Base-by-base conservation (phyloP, 306 rosid genomes). In the Argentina anserina region DNA sequence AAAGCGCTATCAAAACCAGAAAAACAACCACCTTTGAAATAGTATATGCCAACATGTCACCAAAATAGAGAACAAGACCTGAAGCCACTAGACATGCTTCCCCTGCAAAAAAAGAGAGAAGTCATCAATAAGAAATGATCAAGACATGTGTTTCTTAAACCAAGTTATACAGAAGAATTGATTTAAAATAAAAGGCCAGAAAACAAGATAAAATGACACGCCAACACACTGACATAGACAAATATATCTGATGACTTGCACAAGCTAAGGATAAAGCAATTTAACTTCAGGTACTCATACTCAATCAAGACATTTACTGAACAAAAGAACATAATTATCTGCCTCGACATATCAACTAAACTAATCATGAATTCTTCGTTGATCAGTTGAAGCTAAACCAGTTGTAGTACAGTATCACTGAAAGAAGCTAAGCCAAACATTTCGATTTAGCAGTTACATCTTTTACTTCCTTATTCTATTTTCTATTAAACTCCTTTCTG, bases 61-160 rank as follows among this genome's bases (percentile, higher is more conserved):
- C 91, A 84, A 91, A 89, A 85, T 94, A 91, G 67, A 89, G 93
- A 84, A 88, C 90, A 31, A 91, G 86, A 69, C 99, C 99, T 4
- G 89, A 82, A 68, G 96, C 81, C 77, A 88, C 90, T 84, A 94
- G 73, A 77, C 89, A 89, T 26, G 92, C 84, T 82, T 94, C 99
- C 76, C 99, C 97, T 94, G 79, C 26, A 2, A 63, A 79, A 77
- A 59, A 76, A 60, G 52, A 6, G 60, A 45, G 33, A 18, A 66
- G 45, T 36, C 9, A 69, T 50, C 71, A 70, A 40, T 61, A 26
- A 76, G 63, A 37, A 72, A 77, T 60, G 72, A 69, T 69, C 40
- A 39, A 37, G 64, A 69, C 7, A 41, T 3, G 5, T 4, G 9
- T 40, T 10, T 17, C 28, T 40, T 45, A 56, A 33, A 31, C 42